Percentiles rank a stretch among this genome's conserved stretches.
Evolutionary conservation across 2,329 filamentous ascomycete genomes (phyloP).

Genomic region (Phyllosticta ampelicida): DNA sequence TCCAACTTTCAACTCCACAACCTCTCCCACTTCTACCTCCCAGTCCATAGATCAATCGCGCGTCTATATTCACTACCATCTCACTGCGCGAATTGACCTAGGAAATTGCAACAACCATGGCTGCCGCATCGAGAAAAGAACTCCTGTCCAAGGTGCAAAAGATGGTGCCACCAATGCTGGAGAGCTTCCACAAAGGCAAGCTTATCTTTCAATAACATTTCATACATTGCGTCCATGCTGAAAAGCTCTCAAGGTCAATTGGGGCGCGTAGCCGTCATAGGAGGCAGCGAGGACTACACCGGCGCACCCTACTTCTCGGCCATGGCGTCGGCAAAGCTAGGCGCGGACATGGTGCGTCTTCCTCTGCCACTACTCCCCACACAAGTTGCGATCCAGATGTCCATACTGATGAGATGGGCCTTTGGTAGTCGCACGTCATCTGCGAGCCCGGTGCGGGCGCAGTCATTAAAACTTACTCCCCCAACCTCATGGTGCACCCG

Average conservation of each 20-base stretch:
- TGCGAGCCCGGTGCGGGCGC: constrained; percentile 75
- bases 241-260: constrained; percentile 59
- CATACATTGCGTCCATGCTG: constrained; percentile 6
- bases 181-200: constrained; percentile 88
- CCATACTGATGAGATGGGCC: not conserved
- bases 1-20: too few species aligned
- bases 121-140: constrained; percentile 55
- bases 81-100: not conserved
- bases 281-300: constrained; percentile 91
- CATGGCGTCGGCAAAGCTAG: constrained; percentile 85
- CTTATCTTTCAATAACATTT: not conserved
- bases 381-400: too few species aligned
- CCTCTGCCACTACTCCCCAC: not conserved
- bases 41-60: too few species aligned
- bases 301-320: constrained; percentile 97
- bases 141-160: constrained; percentile 72
- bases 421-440: constrained; percentile 71
- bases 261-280: constrained; percentile 85
- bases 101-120: constrained; percentile 21
- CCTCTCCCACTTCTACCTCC: too few species aligned
- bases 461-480: constrained; percentile 96
- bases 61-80: not conserved
- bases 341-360: constrained; percentile 69
- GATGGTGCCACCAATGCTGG: constrained; percentile 89
- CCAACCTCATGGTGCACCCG: constrained; percentile 97